Evolutionary conservation across 805 yeast species (phyloP), one percentile per base, ranked within the genome.

Genomic region (Komagataella ulmi): DNA sequence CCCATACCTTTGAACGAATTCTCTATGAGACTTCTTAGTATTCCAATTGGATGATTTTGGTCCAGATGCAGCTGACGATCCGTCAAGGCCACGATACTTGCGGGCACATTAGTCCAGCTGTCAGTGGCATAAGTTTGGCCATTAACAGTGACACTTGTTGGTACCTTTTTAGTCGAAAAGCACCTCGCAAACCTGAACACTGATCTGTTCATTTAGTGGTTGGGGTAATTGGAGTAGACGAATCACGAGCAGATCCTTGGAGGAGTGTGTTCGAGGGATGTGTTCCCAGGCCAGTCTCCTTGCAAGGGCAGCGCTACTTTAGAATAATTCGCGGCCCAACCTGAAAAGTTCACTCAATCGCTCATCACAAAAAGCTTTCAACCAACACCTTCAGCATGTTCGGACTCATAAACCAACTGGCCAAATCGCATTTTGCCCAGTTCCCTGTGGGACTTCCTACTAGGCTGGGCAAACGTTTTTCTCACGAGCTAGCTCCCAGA

Each of bases 41-140:
- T 91, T 2, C 97, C 96, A 45, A 93, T 79, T 6, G 99, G 99
- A 65, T 93, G 98, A 56, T 80, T 69, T 18, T 80, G 77, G 54
- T 86, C 71, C 49, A 79, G 72, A 63, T 91, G 96, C 23, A 91
- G 69, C 50, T 85, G 77, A 55, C 96, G 74, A 21, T 81, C 84
- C 0, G 89, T 80, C 30, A 88, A 69, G 3, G 73, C 75, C 8
- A 83, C 59, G 46, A 93, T 88, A 44, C 84, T 73, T 1, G 82
- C 81, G 0, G 97, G 86, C 1, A 87, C 83, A 61, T 93, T 93
- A 2, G 97, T 88, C 85, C 88, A 80, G 44, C 79, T 83, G 63
- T 89, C 95, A 0, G 82, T 73, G 18, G 69, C 63, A 60, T 80
- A 84, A 0, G 65, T 57, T 51, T 74, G 70, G 1, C 81, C 84